A percentile compares a stretch with the other conserved stretches of the same genome.
These are phyloP conservation scores for Calycina herbarum DNA, from an alignment of 2,329 filamentous ascomycete genomes.

Conservation along the genomic window DNA sequence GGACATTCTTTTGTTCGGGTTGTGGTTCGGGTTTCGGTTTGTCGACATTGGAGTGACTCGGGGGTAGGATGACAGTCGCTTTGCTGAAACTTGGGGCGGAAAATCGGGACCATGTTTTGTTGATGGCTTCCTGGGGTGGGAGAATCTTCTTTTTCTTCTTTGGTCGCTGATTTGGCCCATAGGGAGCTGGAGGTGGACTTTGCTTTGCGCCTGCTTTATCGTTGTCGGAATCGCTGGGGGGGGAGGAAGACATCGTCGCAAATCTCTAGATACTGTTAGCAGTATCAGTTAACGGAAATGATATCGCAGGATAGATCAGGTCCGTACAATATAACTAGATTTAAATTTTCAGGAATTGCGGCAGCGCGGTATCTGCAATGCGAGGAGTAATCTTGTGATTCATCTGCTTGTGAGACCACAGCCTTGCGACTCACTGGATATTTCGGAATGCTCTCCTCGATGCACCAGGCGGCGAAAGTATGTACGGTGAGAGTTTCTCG, in stretches of 20 bases:
- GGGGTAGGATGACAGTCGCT: slow-evolving; percentile 62
- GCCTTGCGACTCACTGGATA: slow-evolving; percentile 2
- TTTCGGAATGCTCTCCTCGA: background rate
- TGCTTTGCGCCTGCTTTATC: slow-evolving; percentile 7
- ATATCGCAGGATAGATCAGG: background rate
- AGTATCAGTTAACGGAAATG: slow-evolving; percentile 1
- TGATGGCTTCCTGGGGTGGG: slow-evolving; percentile 64
- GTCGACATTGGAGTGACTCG: slow-evolving; percentile 16
- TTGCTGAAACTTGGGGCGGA: slow-evolving; percentile 63
- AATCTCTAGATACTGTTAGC: slow-evolving; percentile 1
- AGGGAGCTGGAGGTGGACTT: slow-evolving; percentile 17
- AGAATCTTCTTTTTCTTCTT: slow-evolving; percentile 59
- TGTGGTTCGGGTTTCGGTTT: slow-evolving; percentile 30
- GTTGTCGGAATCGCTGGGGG: slow-evolving; percentile 29
- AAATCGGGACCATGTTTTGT: slow-evolving; percentile 65
- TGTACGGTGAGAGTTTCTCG: slow-evolving; percentile 4
- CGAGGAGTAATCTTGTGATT: background rate
- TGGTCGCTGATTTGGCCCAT: slow-evolving; percentile 42
- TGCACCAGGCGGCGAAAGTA: background rate
- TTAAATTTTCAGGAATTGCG: background rate
- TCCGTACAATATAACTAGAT: background rate
- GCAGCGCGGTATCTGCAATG: background rate
- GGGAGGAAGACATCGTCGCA: slow-evolving; percentile 23
- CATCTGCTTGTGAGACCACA: slow-evolving; percentile 1
- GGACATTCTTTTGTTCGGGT: slow-evolving; percentile 57